phyloP scores from a whole-genome alignment of 2,329 filamentous ascomycete genomes.

The Calycina herbarum region DNA sequence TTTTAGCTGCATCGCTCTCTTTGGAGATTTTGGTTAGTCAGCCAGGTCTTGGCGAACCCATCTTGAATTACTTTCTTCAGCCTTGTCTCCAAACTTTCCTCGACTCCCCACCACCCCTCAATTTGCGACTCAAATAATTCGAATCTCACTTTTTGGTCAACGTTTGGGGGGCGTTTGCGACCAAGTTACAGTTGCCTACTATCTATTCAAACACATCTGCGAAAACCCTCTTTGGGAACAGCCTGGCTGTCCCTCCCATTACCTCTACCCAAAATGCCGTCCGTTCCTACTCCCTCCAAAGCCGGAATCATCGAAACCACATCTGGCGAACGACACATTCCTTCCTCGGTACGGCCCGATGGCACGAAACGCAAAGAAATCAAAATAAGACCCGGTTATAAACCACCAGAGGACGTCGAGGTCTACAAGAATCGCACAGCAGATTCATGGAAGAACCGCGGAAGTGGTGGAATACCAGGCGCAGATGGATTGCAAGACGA shows the following conservation, averaged over 20 bases:
- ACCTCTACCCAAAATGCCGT: constrained; percentile 37
- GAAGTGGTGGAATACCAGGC: constrained; percentile 71
- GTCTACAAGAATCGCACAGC: constrained; percentile 93
- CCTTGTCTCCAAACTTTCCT: constrained; percentile 3
- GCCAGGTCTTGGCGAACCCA: not conserved
- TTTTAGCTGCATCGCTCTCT: constrained; percentile 16
- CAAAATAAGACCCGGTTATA: constrained; percentile 88
- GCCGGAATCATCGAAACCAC: constrained; percentile 73
- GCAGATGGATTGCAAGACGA: constrained; percentile 58
- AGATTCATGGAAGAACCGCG: constrained; percentile 78
- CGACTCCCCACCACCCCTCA: not conserved
- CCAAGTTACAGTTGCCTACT: not conserved
- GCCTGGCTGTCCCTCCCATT: not conserved
- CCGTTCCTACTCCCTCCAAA: constrained; percentile 49
- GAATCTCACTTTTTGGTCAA: not conserved
- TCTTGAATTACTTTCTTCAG: constrained; percentile 13
- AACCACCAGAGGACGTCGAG: constrained; percentile 92
- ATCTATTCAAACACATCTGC: not conserved
- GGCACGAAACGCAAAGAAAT: constrained; percentile 93
- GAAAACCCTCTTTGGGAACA: not conserved
- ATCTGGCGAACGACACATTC: constrained; percentile 85
- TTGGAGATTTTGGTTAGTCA: not conserved
- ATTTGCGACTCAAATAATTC: not conserved
- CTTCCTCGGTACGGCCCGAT: constrained; percentile 81
- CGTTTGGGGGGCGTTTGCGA: not conserved